These are phyloP conservation scores for Cubamyces lactineus DNA, from an alignment of 768 basidiomycete species.

Conservation along the genomic window DNA sequence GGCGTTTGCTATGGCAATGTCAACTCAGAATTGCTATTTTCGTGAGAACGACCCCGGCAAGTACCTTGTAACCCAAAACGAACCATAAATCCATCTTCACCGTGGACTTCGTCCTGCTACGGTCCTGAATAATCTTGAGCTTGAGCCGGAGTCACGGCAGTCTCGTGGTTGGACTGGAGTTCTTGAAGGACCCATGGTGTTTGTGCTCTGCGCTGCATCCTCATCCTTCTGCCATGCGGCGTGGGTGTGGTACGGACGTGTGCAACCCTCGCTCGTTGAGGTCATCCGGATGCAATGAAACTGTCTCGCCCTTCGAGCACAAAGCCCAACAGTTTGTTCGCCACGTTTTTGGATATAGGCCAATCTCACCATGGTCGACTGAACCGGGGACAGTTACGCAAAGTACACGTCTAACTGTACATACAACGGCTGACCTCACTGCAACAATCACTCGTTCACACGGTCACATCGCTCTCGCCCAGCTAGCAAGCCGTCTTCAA, in stretches of 20 bases:
- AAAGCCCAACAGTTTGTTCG: background rate
- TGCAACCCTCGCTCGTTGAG: background rate
- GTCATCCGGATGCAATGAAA: too few relatives aligned
- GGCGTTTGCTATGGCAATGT: conserved; percentile 27
- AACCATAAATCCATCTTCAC: conserved; percentile 14
- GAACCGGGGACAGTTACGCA: too few relatives aligned
- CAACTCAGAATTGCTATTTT: conserved; percentile 19
- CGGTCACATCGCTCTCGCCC: too few relatives aligned
- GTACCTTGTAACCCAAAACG: conserved; percentile 15
- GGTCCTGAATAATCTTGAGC: background rate
- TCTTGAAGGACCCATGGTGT: background rate
- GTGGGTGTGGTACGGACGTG: background rate
- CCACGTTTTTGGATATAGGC: too few relatives aligned
- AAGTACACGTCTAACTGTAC: too few relatives aligned
- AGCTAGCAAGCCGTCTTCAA: too few relatives aligned
- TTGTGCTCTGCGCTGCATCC: background rate
- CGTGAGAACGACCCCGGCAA: conserved; percentile 1
- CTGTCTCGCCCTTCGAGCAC: background rate
- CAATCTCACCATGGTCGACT: too few relatives aligned
- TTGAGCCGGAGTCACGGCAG: background rate
- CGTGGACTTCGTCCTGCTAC: background rate
- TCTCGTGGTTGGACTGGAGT: background rate
- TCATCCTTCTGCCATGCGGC: background rate
- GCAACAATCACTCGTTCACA: too few relatives aligned
- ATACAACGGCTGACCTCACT: too few relatives aligned